Evolutionary conservation across 805 yeast species (phyloP), one percentile per base, ranked within the genome.

Genomic region (Wickerhamomyces pijperi): DNA sequence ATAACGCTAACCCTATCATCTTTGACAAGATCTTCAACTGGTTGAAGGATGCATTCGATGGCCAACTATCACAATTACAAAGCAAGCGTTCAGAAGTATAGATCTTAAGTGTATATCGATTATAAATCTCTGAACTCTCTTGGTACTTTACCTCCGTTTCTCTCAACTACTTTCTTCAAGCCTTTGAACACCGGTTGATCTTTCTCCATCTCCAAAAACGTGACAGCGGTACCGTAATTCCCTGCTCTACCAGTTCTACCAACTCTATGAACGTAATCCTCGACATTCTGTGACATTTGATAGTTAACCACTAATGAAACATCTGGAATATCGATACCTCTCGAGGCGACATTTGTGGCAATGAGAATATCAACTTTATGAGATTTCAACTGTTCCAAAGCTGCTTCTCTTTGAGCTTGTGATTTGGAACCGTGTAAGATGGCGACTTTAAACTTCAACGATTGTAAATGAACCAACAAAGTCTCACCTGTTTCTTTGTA

Each of bases 201-300:
- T 46, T 75, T 79, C 51, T 87, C 96, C 36, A 82, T 71, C 39
- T 73, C 75, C 45, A 87, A 56, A 46, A 84, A 82, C 0, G 96
- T 82, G 12, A 78, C 64, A 4, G 95, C 81, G 9, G 71, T 65
- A 35, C 98, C 98, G 5, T 55, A 55, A 36, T 73, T 75, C 0
- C 97, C 97, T 0, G 95, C 97, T 58, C 98, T 74, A 31, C 97
- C 98, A 0, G 98, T 90, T 61, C 98, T 77, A 41, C 98, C 98
- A 37, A 90, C 81, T 54, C 97, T 71, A 60, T 90, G 98, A 16
- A 90, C 74, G 50, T 87, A 90, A 42, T 82, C 88, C 45, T 87
- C 96, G 35, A 87, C 72, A 28, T 68, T 67, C 45, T 68, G 73
- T 9, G 87, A 63, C 88, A 88, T 80, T 49, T 90, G 95, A 53